Base-by-base conservation (phyloP, 1,284 basidiomycete genomes). In the Omphalotus olearius region DNA sequence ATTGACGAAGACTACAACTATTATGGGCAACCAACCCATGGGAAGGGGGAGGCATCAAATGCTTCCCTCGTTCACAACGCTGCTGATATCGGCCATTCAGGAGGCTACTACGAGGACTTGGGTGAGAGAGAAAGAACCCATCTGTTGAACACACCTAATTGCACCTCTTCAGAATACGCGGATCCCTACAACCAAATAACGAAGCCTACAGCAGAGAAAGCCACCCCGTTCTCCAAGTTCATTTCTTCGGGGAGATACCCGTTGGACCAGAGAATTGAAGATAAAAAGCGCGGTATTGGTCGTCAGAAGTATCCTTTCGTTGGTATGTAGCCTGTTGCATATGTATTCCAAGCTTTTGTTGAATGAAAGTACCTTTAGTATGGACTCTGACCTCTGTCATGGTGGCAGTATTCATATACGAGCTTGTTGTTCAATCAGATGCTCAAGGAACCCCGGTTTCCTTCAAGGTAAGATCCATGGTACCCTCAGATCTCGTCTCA, bases 221-320 rank as follows among this genome's bases (percentile, higher is more conserved):
- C 66, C 1, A 65, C 65, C 4, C 65, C 73, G 1, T 64, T 83
- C 2, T 59, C 62, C 20, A 65, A 62, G 38, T 69, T 82, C 35
- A 55, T 83, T 17, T 65, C 66, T 2, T 25, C 43, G 17, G 78
- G 75, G n/a, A 73, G 70, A 59, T 83, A 85, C 51, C 86, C 89
- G 0, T 56, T 93, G n/a, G 78, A 88, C 56, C 89, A 93, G 62
- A 78, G 87, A 40, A 93, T 94, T 63, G 86, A 93, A 60, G 76
- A 88, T 62, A 93, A 93, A 73, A 86, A 82, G 62, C 78, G 87
- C 42, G 91, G 91, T 1, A 77, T 95, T 39, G 90, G 89, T 4
- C 76, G 91, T 17, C 95, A 98, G 67, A 78, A 67, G 50, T 80
- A 86, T 65, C 90, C 95, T 6, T 80, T 88, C 55, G 76, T 90